Evolutionary conservation across 495 filamentous ascomycete species (phyloP), one percentile per base, ranked within the genome.

Genomic region (Neurospora sp.): DNA sequence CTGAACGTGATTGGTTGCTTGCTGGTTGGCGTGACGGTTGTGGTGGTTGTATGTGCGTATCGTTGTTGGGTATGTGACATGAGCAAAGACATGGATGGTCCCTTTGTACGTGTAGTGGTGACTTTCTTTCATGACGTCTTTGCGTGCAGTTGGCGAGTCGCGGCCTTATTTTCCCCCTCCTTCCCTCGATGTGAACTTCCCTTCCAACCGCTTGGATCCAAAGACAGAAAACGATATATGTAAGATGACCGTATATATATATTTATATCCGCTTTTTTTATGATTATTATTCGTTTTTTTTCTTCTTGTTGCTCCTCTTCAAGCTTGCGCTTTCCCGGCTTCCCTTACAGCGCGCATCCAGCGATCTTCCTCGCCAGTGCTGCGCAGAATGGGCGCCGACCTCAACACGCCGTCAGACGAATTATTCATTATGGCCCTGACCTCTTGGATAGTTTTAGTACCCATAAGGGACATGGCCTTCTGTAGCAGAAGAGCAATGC

Each of bases 401-500:
- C 20, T 38, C 12, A 69, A 44, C 39, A 68, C 42, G 0, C 73
- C 69, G 16, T 71, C 72, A 1, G 38, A 35, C 4, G 59, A 69
- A 8, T 71, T 40, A 44, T 78, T 70, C 0, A 85, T 75, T 14
- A 80, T 73, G 3, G 72, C 70, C 45, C 71, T 80, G 39, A 85
- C 75, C 45, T 86, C 83, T 1, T 61, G 73, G 3, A 75, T 69
- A 1, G 74, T 79, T 37, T 75, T 77, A 4, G 82, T 75, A n/a
- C 79, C 77, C 5, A 86, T 77, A 4, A 85, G 77, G 10, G 78
- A 69, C 77, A 83, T 82, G 75, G 85, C 84, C 20, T 76, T 80
- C 27, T 80, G 78, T 4, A 87, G 82, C 6, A 97, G 81, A 40
- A 93, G 78, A 4, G 90, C 96, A 6, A 98, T 89, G 1, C 88